Base-by-base conservation (phyloP, 2,329 filamentous ascomycete genomes). In the Epichloe sylvatica region DNA sequence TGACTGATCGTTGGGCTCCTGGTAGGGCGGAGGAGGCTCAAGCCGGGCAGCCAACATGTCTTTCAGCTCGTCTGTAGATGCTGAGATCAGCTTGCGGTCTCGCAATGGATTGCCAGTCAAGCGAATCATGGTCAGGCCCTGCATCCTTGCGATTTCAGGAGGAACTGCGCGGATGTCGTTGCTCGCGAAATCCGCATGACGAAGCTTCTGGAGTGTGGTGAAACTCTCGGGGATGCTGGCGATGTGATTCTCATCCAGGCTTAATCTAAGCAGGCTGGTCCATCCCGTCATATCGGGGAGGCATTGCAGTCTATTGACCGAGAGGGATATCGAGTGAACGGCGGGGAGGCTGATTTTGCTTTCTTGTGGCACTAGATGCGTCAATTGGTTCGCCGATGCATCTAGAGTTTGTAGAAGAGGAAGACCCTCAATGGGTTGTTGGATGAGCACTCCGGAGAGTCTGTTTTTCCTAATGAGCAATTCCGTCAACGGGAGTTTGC, bases 101-200 rank as follows among this genome's bases (percentile, higher is more conserved):
- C 86, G 77, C 13, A 98, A 70, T 0, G 92, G 92, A 59, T 98
- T 98, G n/a, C 88, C 89, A 41, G 81, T 82, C 34, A 98, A 72
- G 4, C 83, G 80, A 40, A 97, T 76, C 61, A 82, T 82, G 19
- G 80, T 75, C 9, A 98, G 69, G 42, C 69, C 81, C 5, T 87
- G 80, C 88, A 97, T 95, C 25, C 78, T 70, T 5, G 83, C 84
- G 51, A 97, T 78, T 55, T 81, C 81, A 0, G 86, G 76, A 33
- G 92, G 86, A 7, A 98, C 65, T 12, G 78, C 71, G 2, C 79
- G 80, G 45, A 98, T 80, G 54, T 92, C 81, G 60, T 98, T 98
- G 56, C 83, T 81, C 0, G 85, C 86, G 55, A 97, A 83, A 63
- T 96, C 88, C 33, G 83, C 85, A 50, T 82, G 84, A 46, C 81